Evolutionary conservation across 495 filamentous ascomycete genomes (phyloP), one percentile per base, ranked within the genome.

Genomic region (Talaromyces ruber): DNA sequence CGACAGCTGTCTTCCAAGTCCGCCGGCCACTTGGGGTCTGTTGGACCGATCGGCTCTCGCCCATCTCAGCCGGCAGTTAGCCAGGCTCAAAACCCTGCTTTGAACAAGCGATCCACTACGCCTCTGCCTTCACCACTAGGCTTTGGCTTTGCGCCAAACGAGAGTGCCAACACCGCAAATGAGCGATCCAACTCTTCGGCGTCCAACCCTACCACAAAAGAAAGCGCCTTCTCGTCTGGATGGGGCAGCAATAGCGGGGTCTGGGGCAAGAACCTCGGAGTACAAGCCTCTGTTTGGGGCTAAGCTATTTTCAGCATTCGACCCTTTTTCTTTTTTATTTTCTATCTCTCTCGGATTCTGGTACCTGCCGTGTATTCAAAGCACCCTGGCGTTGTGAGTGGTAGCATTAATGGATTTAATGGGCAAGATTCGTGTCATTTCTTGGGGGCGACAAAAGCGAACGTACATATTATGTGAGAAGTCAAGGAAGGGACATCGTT

Each of bases 1-100:
- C 86, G 87, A 63, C 83, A 88, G 65, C 74, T 77, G 18, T 24
- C 67, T 2, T 67, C 73, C 21, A 86, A 86, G 69, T 66, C 79
- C 16, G 74, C 78, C 81, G 21, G 84, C 76, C 22, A 78, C 76
- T 39, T 85, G 32, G 82, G 84, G 50, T 80, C 85, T 32, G 91
- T 97, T 21, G 93, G 93, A 16, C 93, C 94, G 24, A 98, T 98
- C 66, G 94, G 94, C 43, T 96, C 95, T 55, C 87, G 94, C 29
- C 94, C 93, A 0, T 76, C 81, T 25, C 80, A 78, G 47, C 76
- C 67, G 70, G 81, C 64, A 68, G 71, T 70, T 14, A 67, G 60
- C 52, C 83, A 86, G 64, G 70, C 77, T 0, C 61, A 73, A 11
- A 93, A 92, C 71, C 79, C 86, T 14, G 82, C 82, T 16, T 72